Conservation (phyloP, 129 eudicot species). For the Dittrichia graveolens region DNA sequence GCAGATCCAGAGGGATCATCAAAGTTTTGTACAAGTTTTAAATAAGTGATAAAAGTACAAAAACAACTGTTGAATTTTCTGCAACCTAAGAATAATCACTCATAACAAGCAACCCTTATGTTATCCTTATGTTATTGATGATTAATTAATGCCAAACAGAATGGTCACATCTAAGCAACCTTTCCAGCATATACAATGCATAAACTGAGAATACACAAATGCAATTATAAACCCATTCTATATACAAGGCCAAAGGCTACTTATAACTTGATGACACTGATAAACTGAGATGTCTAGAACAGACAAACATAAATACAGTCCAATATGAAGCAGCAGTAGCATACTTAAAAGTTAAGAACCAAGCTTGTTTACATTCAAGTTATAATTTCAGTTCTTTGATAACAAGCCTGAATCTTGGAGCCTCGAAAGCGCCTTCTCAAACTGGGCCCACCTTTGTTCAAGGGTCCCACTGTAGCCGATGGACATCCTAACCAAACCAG, state of each 20-base stretch:
- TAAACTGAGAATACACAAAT: conserved; percentile 19
- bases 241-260: conserved; percentile 14
- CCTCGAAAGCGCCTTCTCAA: conserved; percentile 75
- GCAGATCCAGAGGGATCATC: neutral
- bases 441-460: conserved; percentile 93
- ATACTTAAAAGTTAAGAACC: conserved; percentile 14
- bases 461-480: conserved; percentile 87
- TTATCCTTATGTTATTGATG: conserved; percentile 28
- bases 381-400: conserved; percentile 33
- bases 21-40: too few relatives aligned
- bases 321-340: conserved; percentile 18
- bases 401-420: conserved; percentile 44
- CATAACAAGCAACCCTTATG: too few relatives aligned
- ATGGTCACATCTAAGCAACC: conserved; percentile 32
- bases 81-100: too few relatives aligned
- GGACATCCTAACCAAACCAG: conserved; percentile 94
- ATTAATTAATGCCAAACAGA: conserved; percentile 13
- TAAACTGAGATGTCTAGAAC: conserved; percentile 11
- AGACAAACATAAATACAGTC: conserved; percentile 19
- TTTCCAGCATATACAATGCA: neutral
- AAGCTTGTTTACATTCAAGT: conserved; percentile 16
- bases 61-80: too few relatives aligned
- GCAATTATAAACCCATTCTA: conserved; percentile 11
- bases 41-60: too few relatives aligned
- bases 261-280: conserved; percentile 13